Base-by-base conservation (phyloP, 2,329 filamentous ascomycete genomes). In the Colletotrichum sp. region DNA sequence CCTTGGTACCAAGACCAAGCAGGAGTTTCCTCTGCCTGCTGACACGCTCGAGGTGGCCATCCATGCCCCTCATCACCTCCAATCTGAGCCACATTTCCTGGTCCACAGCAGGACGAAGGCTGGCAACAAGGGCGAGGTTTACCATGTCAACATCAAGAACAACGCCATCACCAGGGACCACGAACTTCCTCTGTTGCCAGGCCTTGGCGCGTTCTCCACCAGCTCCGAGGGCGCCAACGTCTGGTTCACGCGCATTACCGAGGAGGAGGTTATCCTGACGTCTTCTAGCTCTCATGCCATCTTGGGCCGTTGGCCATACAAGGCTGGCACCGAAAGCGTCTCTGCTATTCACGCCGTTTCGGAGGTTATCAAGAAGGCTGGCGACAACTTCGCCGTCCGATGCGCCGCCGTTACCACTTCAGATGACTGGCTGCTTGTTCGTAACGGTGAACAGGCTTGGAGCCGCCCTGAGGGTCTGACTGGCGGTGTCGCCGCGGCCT, bases 181-280 rank as follows among this genome's bases (percentile, higher is more conserved):
- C 82, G 92, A 93, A 32, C 88, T 98, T 15, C 94, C 96, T 1
- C 91, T 92, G 68, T 84, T 96, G 25, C 84, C 90, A 28, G 95
- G 94, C 1, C 88, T 87, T 55, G 96, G 95, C 28, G 92, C 94
- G 1, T 95, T 98, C 82, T 94, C 96, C 0, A 93, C 92, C 1
- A 97, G 94, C 84, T 94, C 93, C 3, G 90, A 91, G 55, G 94
- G 93, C 75, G 92, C 94, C 25, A 96, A 97, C 80, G 93, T 98
- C 9, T 98, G 95, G 86, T 98, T 98, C 83, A 96, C 94, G 3
- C 92, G 96, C 75, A 89, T 97, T 76, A 96, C 95, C 0, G 88
- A 92, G 39, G 91, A 94, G 11, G 95, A 98, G 81, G 88, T 95
- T 4, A 88, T 90, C 34, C 88, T 98, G 30, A 89, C 95, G 8